Percentiles rank a stretch among this genome's conserved stretches.
Evolutionary conservation across 768 basidiomycete genomes (phyloP).

Genomic region (Trametes sanguinea): DNA sequence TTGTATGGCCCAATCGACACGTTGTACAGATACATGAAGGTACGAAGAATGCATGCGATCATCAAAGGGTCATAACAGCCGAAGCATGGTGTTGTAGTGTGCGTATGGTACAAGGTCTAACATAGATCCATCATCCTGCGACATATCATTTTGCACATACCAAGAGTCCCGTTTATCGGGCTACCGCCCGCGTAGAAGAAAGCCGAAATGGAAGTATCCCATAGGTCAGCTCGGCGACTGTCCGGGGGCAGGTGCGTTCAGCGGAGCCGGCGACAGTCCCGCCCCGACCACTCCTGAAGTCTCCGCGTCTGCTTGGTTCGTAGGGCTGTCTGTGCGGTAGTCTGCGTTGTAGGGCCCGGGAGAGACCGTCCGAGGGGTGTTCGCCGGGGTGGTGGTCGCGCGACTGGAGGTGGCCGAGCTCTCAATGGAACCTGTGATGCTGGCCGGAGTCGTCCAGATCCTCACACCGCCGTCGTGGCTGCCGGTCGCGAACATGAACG

Average conservation of each 20-base stretch:
- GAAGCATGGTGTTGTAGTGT: not conserved
- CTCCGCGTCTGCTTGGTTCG: not conserved
- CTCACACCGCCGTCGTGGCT: conserved; percentile 75
- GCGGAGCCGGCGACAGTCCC: not conserved
- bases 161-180: not conserved
- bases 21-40: conserved; percentile 14
- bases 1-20: too few species aligned
- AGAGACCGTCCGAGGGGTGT: conserved; percentile 22
- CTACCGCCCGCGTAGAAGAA: not conserved
- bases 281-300: not conserved
- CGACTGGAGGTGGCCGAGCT: conserved; percentile 14
- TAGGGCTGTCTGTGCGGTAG: conserved; percentile 20
- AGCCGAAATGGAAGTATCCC: not conserved
- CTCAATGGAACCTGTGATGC: conserved; percentile 8
- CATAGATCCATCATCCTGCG: conserved; percentile 2
- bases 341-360: conserved; percentile 23
- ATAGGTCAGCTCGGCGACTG: not conserved
- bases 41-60: conserved; percentile 7
- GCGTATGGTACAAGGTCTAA: conserved; percentile 6
- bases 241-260: not conserved
- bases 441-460: conserved; percentile 55
- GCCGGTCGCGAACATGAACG: conserved; percentile 73
- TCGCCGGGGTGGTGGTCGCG: conserved; percentile 13
- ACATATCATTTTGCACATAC: conserved; percentile 11
- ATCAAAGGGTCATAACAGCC: not conserved